Percentiles rank a stretch among this genome's conserved stretches.
Evolutionary conservation across 208 protist genomes (phyloP).

Genomic region (Leishmania mexicana): DNA sequence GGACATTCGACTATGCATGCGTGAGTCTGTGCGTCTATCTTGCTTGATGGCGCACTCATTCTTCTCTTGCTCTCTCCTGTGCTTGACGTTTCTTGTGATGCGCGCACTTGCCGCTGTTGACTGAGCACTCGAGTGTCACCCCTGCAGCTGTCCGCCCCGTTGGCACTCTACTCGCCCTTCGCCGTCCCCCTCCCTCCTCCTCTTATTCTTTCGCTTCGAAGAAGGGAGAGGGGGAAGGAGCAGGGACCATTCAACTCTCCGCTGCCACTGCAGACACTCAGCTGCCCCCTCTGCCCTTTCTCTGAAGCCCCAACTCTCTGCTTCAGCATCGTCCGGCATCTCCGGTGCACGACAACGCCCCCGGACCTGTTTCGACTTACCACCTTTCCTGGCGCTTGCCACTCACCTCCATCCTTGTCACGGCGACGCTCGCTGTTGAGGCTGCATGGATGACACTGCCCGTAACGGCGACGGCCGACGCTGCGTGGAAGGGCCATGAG

Average conservation of each 20-base stretch:
- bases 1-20: background rate
- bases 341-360: background rate
- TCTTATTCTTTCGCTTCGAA: background rate
- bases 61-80: background rate
- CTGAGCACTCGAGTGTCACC: background rate
- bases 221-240: too few relatives aligned
- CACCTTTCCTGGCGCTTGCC: background rate
- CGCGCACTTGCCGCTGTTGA: background rate
- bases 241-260: too few relatives aligned
- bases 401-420: background rate
- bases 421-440: background rate
- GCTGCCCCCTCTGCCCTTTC: background rate
- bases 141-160: background rate
- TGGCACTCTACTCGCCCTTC: background rate
- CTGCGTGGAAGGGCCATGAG: background rate
- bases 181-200: too few relatives aligned
- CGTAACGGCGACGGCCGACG: background rate
- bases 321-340: background rate
- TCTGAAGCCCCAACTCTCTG: background rate
- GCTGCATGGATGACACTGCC: background rate
- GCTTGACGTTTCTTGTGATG: background rate
- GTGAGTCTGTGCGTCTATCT: background rate
- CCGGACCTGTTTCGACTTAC: background rate
- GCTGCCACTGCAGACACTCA: background rate
- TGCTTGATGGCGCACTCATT: background rate